Conservation (phyloP, 1,139 yeast species). For the Magnusiomyces magnusii region DNA sequence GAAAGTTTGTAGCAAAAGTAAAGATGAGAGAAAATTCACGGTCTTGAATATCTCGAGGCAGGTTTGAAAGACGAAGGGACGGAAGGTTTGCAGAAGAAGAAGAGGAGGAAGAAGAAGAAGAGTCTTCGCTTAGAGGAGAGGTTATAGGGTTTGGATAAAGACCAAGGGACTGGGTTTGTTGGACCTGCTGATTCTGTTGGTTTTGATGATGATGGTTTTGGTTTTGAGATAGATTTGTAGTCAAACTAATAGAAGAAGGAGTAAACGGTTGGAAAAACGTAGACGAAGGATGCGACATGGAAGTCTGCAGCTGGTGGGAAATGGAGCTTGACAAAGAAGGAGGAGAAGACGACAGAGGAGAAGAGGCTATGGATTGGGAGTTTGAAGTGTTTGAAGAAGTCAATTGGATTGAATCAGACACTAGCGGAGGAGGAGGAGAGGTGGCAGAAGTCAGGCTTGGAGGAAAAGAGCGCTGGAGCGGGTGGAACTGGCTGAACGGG, state of each 20-base stretch:
- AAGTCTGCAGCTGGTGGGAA: neutral
- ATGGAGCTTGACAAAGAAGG: neutral
- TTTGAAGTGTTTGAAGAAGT: neutral
- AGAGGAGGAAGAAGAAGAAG: slow-evolving; percentile 1
- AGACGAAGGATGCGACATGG: slow-evolving; percentile 8
- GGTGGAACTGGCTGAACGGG: neutral
- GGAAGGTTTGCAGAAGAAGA: slow-evolving; percentile 5
- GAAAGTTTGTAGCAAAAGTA: slow-evolving; percentile 70
- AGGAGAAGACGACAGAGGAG: neutral
- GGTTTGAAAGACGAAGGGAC: slow-evolving; percentile 42
- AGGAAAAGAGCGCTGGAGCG: neutral
- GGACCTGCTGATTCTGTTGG: neutral
- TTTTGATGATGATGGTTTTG: neutral
- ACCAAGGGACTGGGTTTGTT: neutral
- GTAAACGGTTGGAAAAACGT: slow-evolving; percentile 14
- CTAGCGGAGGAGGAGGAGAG: neutral
- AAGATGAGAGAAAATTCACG: slow-evolving; percentile 77
- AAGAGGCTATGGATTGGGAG: neutral
- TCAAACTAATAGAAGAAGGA: neutral
- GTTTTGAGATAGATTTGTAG: neutral
- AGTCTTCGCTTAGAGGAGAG: slow-evolving; percentile 5
- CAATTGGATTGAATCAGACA: neutral
- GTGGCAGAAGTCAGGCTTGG: neutral
- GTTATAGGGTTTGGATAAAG: slow-evolving; percentile 11
- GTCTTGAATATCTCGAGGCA: slow-evolving; percentile 64